Base-by-base conservation (phyloP, 805 yeast genomes). In the Suhomyces emberorum region DNA sequence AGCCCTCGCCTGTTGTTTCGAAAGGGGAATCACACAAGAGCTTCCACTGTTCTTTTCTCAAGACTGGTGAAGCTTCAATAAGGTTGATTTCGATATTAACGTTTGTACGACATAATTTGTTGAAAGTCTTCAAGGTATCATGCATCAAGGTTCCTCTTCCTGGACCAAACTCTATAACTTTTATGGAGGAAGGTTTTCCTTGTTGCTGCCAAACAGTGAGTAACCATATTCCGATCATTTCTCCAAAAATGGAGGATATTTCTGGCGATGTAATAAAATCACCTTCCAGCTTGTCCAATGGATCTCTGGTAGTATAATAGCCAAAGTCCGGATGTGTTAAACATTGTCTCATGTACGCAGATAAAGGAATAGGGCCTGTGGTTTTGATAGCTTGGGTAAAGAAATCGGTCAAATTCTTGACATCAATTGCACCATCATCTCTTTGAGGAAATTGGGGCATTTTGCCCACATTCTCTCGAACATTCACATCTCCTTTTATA, bases 231-330 rank as follows among this genome's bases (percentile, higher is more conserved):
- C 93, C 95, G 40, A 84, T 70, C 65, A 84, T 75, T 55, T 87
- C 95, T 15, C 95, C 95, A 64, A 86, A 87, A 63, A 86, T 81
- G 26, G 85, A 86, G 5, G 91, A 82, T 34, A 87, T 84, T 57
- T 87, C 95, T 0, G 95, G 95, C 0, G 91, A 81, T 0, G 95
- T 87, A 34, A 81, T 71, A 55, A 87, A 87, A 57, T 87, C 95
- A 4, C 95, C 95, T 5, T 59, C 54, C 27, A 47, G 57, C 2
- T 52, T 30, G 21, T 83, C 86, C 23, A 87, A 63, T 2, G 95
- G 95, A 47, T 86, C 81, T 43, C 80, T 63, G 3, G 85, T 81
- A 15, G 88, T 82, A 53, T 87, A 86, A 55, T 87, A 87, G 0
- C 95, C 95, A 44, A 70, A 73, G 7, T 75, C 65, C 0, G 95